Evolutionary conservation across 2,329 filamentous ascomycete species (phyloP), one percentile per base, ranked within the genome.

Genomic region (Colletotrichum limetticola): DNA sequence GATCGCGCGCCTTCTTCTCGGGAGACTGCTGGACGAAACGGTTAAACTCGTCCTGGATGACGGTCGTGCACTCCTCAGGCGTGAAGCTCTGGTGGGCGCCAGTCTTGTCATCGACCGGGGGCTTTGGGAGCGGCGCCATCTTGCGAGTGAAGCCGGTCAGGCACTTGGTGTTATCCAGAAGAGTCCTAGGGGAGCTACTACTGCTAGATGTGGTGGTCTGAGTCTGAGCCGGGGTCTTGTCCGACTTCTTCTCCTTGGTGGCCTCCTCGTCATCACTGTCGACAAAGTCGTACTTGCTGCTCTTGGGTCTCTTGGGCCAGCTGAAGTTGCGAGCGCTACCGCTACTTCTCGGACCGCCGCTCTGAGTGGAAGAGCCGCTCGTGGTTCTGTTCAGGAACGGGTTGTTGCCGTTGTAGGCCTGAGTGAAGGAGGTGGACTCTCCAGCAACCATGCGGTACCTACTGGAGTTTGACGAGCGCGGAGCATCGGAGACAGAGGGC

Each of bases 31-130:
- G 35, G 22, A 49, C 24, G 22, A 73, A 65, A 6, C 49, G 30
- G 22, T 71, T 32, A 16, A 42, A 73, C 22, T 71, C 66, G 16
- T 66, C 56, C 35, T 73, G 66, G 16, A 73, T 71, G 14, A 73
- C 30, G 24, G 22, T 46, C 49, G 58, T 67, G 22, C 62, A 71
- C 7, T 73, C 71, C 9, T 65, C 46, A 14, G 60, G 66, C 5
- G 46, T 66, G 61, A 57, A 73, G 49, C 71, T 66, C 16, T 32
- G 46, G 28, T 56, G 60, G 19, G 37, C 32, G 12, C 58, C 32
- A n/a, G 37, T n/a, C 19, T 37, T 35, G 5, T 61, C 12, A 26
- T n/a, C 22, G 22, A 58, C 16, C 22, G 52, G 11, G 53, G n/a
- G 16, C 19, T 53, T 60, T 12, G 42, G 52, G n/a, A 16, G 52